Base-by-base conservation (phyloP, 2,329 filamentous ascomycete species). In the Fusarium pseudograminearum region DNA sequence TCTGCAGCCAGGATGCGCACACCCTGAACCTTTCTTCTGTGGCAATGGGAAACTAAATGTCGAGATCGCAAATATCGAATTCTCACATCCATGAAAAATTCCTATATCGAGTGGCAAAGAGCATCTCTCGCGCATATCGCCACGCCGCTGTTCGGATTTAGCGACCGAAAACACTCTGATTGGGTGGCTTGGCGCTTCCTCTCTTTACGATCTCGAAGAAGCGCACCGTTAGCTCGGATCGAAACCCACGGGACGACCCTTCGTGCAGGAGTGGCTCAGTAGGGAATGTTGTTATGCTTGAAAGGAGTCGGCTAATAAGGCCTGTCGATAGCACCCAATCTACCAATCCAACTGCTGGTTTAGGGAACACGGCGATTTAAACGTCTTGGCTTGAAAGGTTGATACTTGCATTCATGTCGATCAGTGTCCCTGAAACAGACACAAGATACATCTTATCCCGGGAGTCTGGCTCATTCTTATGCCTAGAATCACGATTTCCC, bases 161-260 rank as follows among this genome's bases (percentile, higher is more conserved):
- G 51, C 41, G 48, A 60, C 24, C 22, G 47, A 42, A 60, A 26
- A 30, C 34, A 3, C 18, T 69, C 48, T 59, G 28, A 74, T 74
- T 74, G 67, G 70, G 4, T 36, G 33, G 9, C 10, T 56, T 54
- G 42, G 28, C 55, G 63, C 56, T 63, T 24, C 40, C 42, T 46
- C 24, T 42, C 44, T 42, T 51, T 40, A 60, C 71, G 78, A 79
- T 78, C 73, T 67, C 41, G 11, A 59, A 31, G 66, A 76, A 68
- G 62, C 70, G 72, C 75, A 70, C 63, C 45, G 28, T 60, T 78
- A 77, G 76, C 61, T 62, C 58, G 55, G 63, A 79, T 79, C 77
- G 73, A 69, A 66, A 65, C 62, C 48, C 50, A 42, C 57, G 64
- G 69, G 55, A 69, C 61, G 69, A 73, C 73, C 72, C 73, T 73